Base-by-base conservation (phyloP, 2,329 filamentous ascomycete species). In the Penicillium nordicum region DNA sequence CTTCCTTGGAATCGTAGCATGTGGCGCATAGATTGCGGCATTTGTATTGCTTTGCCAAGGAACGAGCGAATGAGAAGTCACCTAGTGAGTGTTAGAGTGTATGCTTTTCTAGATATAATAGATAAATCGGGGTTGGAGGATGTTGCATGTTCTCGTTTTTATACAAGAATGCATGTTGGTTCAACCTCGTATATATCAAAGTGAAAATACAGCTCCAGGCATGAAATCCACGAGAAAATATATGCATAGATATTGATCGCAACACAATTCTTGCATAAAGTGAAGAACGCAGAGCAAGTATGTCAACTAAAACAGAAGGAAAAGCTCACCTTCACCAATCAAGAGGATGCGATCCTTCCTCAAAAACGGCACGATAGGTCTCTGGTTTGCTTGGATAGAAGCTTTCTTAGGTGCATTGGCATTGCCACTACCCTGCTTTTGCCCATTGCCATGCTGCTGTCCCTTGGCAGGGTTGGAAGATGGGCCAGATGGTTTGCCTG, bases 21-120 rank as follows among this genome's bases (percentile, higher is more conserved):
- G 78, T 80, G 9, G 78, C 76, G 29, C 74, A 65, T 9, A 80
- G 57, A 42, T 69, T 65, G 47, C 65, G 70, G 61, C 75, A 78
- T 54, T 68, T 69, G 63, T 79, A 72, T 57, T 77, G 69, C 27
- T 62, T 69, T 47, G 72, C 71, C 27, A 80, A 64, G 5, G 78
- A 78, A 48, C 72, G 69, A 14, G 76, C 73, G 63, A 80, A 80
- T 18, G 78, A 80, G 59, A 80, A 80, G 51, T 80, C 77, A 14
- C 42, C 48, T 59, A 9, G 7, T 5, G 0, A 14, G 8, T 25
- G 27, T 42, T 46, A 41, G 40, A 12, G 11, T 25, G 27, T 6
- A 12, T 36, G 10, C 14, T 29, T 21, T 21, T 36, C 14, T 30
- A 4, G 14, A n/a, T 46, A n/a, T 34, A 8, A 6, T n/a, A 12